Evolutionary conservation across 2,329 filamentous ascomycete genomes (phyloP), one percentile per base, ranked within the genome.

Genomic region (Arthrobotrys musiformis): DNA sequence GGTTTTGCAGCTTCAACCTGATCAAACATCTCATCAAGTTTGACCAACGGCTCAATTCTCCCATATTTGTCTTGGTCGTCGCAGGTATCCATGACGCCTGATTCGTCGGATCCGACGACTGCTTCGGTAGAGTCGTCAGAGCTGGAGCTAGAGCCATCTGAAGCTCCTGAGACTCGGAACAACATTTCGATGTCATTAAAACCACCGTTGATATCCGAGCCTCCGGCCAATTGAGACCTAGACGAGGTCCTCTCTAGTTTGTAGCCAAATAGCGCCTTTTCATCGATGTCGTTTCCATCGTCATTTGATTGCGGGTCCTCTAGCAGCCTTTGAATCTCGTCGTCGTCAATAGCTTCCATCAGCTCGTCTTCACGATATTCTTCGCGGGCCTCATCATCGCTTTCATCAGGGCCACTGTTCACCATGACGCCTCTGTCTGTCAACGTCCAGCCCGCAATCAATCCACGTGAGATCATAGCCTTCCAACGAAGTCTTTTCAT

Each of bases 361-460:
- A 37, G 24, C 37, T 76, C 70, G 30, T 69, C n/a, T 15, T 69
- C 63, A 17, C 58, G 17, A 19, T 17, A 33, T 3, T 54, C 50
- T 1, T 52, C 30, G 19, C 40, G 40, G 9, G 2, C 35, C 11
- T 58, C 26, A 19, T 69, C 9, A 2, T 11, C 44, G 19, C 6
- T 46, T 9, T 22, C 44, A 4, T 54, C 22, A n/a, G 4, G 2
- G 19, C 6, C 3, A 13, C 15, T 40, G 26, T 50, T 48, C 40
- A 76, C 28, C 46, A 76, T 76, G 30, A 15, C 60, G 0, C 50
- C 40, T 11, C 13, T 52, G 0, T 76, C 64, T 0, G 37, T 76
- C 48, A 76, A 33, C 15, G 24, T 70, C 58, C 66, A 76, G 6
- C 72, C 72, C 17, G 17, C 22, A 17, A 76, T 15, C 42, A 64